Evolutionary conservation across 805 yeast genomes (phyloP).

Genomic region (Hyphopichia homilentoma): DNA sequence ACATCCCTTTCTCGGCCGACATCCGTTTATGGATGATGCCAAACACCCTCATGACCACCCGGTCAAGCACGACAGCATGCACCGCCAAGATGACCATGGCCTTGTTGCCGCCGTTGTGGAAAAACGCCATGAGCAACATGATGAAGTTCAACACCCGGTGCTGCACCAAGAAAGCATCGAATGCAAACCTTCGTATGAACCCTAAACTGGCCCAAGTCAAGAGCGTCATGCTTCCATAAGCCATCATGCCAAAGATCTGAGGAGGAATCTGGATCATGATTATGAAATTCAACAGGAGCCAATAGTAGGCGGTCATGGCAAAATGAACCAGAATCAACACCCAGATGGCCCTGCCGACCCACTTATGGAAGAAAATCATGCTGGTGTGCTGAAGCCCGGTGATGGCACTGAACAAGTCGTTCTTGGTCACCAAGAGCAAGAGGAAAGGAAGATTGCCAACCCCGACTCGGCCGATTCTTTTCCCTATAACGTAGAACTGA

Average conservation of each 20-base stretch:
- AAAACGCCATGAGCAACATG: slow-evolving; percentile 39
- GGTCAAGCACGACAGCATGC: slow-evolving; percentile 40
- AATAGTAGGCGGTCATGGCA: slow-evolving; percentile 29
- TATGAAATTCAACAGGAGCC: slow-evolving; percentile 36
- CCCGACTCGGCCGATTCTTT: slow-evolving; percentile 39
- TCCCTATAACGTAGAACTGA: slow-evolving; percentile 35
- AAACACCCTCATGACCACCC: slow-evolving; percentile 27
- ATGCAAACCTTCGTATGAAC: slow-evolving; percentile 34
- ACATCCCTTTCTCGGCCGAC: slow-evolving; percentile 36
- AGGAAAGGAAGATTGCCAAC: slow-evolving; percentile 38
- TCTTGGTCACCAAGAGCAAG: slow-evolving; percentile 34
- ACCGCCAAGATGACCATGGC: slow-evolving; percentile 37
- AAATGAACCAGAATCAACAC: slow-evolving; percentile 32
- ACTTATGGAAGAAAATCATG: slow-evolving; percentile 36
- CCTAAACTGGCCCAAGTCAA: slow-evolving; percentile 33
- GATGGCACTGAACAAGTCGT: slow-evolving; percentile 34
- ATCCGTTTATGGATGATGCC: slow-evolving; percentile 27
- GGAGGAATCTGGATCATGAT: slow-evolving; percentile 46
- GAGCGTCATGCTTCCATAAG: slow-evolving; percentile 34
- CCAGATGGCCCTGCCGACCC: slow-evolving; percentile 43
- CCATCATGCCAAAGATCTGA: slow-evolving; percentile 47
- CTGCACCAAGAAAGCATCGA: slow-evolving; percentile 41
- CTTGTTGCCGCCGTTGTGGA: slow-evolving; percentile 36
- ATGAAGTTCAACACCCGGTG: slow-evolving; percentile 40
- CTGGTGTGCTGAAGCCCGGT: slow-evolving; percentile 43